Evolutionary conservation across 192 early-diverging fungal genomes (phyloP).

Genomic region (Mortierella hygrophila): DNA sequence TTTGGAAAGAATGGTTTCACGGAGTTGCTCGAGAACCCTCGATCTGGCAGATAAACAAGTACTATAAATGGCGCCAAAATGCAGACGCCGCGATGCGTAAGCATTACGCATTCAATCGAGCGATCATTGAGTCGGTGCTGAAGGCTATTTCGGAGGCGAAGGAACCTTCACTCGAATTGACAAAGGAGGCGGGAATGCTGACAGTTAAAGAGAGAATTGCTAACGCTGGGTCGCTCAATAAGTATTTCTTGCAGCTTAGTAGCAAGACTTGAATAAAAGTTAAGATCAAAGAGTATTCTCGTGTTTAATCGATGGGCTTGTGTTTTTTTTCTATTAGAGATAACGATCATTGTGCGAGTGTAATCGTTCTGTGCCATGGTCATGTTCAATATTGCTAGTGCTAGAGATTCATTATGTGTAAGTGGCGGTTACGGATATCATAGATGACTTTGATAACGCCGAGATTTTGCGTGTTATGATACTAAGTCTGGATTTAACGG

Average conservation of each 20-base stretch:
- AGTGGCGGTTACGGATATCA: too few relatives aligned
- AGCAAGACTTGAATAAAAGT: not conserved
- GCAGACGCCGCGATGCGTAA: not conserved
- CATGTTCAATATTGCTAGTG: too few relatives aligned
- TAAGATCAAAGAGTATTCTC: too few relatives aligned
- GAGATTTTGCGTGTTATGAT: too few relatives aligned
- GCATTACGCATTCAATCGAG: constrained; percentile 9
- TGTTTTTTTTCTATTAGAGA: too few relatives aligned
- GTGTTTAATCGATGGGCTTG: too few relatives aligned
- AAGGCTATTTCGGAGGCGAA: constrained; percentile 14
- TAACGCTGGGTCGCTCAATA: constrained; percentile 6
- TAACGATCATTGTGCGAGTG: too few relatives aligned
- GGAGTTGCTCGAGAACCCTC: constrained; percentile 18
- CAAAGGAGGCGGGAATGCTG: not conserved
- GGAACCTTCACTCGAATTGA: constrained; percentile 1
- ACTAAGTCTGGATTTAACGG: too few relatives aligned
- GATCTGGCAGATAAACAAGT: constrained; percentile 31
- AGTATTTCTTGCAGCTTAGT: constrained; percentile 10
- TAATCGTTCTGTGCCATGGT: too few relatives aligned
- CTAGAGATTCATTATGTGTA: too few relatives aligned
- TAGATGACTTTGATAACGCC: too few relatives aligned
- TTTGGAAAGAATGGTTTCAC: constrained; percentile 41
- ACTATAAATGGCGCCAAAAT: constrained; percentile 23
- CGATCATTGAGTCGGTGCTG: constrained; percentile 7
- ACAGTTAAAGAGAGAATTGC: not conserved